A percentile compares a stretch with the other conserved stretches of the same genome.
These are phyloP conservation scores for Cytospora piceae DNA, from an alignment of 2,329 filamentous ascomycete species.

Conservation along the genomic window DNA sequence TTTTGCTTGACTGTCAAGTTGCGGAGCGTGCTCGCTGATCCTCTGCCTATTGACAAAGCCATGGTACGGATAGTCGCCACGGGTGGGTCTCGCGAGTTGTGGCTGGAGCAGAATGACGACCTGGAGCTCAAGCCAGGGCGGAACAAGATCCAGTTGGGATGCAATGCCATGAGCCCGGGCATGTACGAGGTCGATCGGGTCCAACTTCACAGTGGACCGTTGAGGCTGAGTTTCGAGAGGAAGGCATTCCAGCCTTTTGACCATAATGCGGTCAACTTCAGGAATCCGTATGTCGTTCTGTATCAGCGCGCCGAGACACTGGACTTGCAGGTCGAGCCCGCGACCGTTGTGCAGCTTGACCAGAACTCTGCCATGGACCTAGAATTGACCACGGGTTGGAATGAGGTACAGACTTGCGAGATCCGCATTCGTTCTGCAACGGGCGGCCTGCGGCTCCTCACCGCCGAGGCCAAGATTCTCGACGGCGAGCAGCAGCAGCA, in stretches of 20 bases:
- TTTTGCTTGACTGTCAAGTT: constrained; percentile 72
- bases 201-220: constrained; percentile 64
- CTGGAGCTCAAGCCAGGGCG: constrained; percentile 59
- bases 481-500: constrained; percentile 47
- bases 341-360: constrained; percentile 77
- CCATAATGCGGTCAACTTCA: constrained; percentile 56
- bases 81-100: constrained; percentile 61
- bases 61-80: constrained; percentile 65
- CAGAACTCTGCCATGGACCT: constrained; percentile 78
- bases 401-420: constrained; percentile 63
- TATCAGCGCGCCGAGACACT: constrained; percentile 74
- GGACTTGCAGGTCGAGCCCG: constrained; percentile 67
- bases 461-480: constrained; percentile 59
- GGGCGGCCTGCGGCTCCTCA: constrained; percentile 66
- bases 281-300: constrained; percentile 66
- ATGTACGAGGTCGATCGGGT: constrained; percentile 77
- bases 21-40: constrained; percentile 72
- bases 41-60: constrained; percentile 67
- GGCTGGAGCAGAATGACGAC: constrained; percentile 39
- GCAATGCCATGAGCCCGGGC: constrained; percentile 66
- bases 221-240: constrained; percentile 68
- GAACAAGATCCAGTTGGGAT: constrained; percentile 50
- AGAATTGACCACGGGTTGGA: constrained; percentile 73
- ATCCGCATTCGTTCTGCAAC: constrained; percentile 67
- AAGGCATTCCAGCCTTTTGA: constrained; percentile 53